Evolutionary conservation across 208 protist species (phyloP).

Genomic region (Acanthamoeba healyi): DNA sequence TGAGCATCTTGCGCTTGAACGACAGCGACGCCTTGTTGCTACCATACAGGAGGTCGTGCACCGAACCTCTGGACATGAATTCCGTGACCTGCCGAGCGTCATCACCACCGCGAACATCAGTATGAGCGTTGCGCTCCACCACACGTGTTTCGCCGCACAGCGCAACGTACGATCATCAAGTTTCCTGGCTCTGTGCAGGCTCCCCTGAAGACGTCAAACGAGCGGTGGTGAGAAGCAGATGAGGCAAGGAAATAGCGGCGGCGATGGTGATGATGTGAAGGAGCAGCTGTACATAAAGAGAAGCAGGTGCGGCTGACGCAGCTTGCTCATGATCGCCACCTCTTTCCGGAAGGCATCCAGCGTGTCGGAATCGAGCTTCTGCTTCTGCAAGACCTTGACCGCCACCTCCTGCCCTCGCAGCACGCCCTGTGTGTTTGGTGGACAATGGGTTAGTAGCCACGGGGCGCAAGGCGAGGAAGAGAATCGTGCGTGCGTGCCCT

Average conservation of each 20-base stretch:
- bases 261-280: no score
- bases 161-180: conserved; percentile 20
- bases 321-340: conserved; percentile 66
- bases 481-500: background rate
- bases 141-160: background rate
- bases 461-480: background rate
- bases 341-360: conserved; percentile 39
- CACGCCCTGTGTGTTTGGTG: conserved; percentile 20
- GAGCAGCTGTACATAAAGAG: conserved; percentile 54
- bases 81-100: conserved; percentile 23
- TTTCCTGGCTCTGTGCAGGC: conserved; percentile 68
- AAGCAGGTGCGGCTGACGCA: conserved; percentile 48
- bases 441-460: no score
- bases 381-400: conserved; percentile 45
- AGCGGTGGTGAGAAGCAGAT: background rate
- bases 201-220: background rate
- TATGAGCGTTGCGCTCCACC: background rate
- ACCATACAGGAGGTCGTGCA: conserved; percentile 23
- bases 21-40: background rate
- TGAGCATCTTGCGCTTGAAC: conserved; percentile 68
- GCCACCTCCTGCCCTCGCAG: conserved; percentile 63
- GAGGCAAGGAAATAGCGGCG: background rate
- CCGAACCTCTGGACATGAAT: conserved; percentile 35
- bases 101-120: background rate
- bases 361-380: conserved; percentile 6